phyloP scores from a whole-genome alignment of 805 yeast species.

The Zygosaccharomyces lentus region DNA sequence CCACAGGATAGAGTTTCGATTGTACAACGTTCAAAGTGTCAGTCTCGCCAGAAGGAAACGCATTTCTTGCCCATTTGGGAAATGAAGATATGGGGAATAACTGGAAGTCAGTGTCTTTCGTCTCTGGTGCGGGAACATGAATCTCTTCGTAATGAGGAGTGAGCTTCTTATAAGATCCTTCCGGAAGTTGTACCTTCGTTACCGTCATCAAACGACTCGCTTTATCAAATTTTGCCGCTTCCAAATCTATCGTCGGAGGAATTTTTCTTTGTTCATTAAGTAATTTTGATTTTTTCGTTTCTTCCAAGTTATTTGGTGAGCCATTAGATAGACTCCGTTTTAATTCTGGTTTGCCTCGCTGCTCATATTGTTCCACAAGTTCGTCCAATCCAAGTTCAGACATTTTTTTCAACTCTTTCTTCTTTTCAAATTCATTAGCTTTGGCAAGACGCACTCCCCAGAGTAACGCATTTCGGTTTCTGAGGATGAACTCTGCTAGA shows the following conservation, averaged over 20 bases:
- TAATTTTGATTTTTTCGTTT: slow-evolving; percentile 15
- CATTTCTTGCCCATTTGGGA: slow-evolving; percentile 79
- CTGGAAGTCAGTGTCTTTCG: slow-evolving; percentile 38
- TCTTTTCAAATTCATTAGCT: slow-evolving; percentile 38
- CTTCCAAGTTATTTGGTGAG: slow-evolving; percentile 9
- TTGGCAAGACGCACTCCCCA: slow-evolving; percentile 50
- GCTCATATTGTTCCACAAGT: slow-evolving; percentile 42
- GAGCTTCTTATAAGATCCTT: slow-evolving; percentile 74
- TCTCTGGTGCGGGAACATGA: slow-evolving; percentile 81
- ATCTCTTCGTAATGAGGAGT: slow-evolving; percentile 80
- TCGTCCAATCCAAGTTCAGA: slow-evolving; percentile 37
- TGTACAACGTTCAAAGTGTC: slow-evolving; percentile 74
- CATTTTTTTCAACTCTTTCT: slow-evolving; percentile 43
- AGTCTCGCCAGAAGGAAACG: slow-evolving; percentile 67
- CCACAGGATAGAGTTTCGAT: slow-evolving; percentile 74
- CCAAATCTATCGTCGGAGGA: slow-evolving; percentile 52
- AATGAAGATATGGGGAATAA: slow-evolving; percentile 56
- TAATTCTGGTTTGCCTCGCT: slow-evolving; percentile 5
- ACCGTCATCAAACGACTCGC: slow-evolving; percentile 66
- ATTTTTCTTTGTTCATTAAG: slow-evolving; percentile 25
- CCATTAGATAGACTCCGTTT: slow-evolving; percentile 9
- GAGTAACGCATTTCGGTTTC: slow-evolving; percentile 48
- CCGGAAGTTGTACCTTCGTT: slow-evolving; percentile 68
- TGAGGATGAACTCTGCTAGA: slow-evolving; percentile 45
- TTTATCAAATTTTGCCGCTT: slow-evolving; percentile 61